These are phyloP conservation scores for Acorus gramineus DNA, from an alignment of 106 monocot species.

Conservation along the genomic window DNA sequence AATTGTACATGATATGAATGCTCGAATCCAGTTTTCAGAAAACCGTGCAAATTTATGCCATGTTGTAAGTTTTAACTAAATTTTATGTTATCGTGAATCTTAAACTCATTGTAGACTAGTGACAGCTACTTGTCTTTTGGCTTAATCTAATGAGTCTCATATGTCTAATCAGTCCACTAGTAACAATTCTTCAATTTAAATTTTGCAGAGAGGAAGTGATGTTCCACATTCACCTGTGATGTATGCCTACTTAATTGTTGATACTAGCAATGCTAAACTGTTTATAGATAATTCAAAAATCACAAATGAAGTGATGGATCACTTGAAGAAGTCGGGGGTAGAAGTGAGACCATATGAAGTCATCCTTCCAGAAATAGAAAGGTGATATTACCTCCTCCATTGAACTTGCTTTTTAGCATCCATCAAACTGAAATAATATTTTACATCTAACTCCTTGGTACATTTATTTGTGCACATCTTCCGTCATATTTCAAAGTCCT, in stretches of 20 bases:
- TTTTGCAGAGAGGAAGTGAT: conserved; percentile 88
- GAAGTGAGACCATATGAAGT: conserved; percentile 70
- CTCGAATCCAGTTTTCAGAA: too few species aligned
- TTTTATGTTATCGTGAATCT: too few species aligned
- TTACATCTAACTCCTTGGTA: not conserved
- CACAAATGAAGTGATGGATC: conserved; percentile 45
- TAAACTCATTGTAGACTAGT: too few species aligned
- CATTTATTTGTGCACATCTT: too few species aligned
- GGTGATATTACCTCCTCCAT: conserved; percentile 22
- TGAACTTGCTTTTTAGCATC: not conserved
- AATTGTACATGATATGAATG: too few species aligned
- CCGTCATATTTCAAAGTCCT: too few species aligned
- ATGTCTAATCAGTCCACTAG: too few species aligned
- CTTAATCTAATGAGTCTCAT: too few species aligned
- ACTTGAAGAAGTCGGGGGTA: conserved; percentile 61
- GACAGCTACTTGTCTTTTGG: too few species aligned
- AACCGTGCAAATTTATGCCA: too few species aligned
- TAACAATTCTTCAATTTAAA: not conserved
- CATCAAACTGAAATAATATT: not conserved
- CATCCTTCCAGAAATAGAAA: conserved; percentile 70
- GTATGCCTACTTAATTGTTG: conserved; percentile 87
- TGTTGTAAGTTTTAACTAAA: too few species aligned
- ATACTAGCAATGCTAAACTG: conserved; percentile 42
- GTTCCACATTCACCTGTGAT: conserved; percentile 87
- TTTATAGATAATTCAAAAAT: conserved; percentile 74